Conservation (phyloP, 2,329 filamentous ascomycete species). For the Cladosporium halotolerans region DNA sequence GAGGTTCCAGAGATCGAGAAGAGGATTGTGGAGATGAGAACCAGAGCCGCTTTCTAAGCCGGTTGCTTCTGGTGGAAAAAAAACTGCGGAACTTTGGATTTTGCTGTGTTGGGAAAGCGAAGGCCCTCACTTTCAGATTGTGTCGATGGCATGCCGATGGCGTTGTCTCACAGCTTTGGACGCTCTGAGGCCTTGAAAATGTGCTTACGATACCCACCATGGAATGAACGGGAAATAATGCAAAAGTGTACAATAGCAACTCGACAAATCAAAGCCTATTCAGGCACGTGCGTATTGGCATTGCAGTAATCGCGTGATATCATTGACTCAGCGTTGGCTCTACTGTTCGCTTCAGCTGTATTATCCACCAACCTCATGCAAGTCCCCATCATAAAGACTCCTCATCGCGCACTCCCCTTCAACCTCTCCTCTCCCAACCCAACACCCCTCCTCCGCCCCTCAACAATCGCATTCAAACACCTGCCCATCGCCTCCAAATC, state of each 20-base stretch:
- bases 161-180: too few species aligned
- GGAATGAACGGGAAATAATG: neutral
- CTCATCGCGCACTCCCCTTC: neutral
- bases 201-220: slow-evolving; percentile 5
- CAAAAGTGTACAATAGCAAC: neutral
- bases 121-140: too few species aligned
- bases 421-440: slow-evolving; percentile 47
- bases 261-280: too few species aligned
- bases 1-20: slow-evolving; percentile 90
- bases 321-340: too few species aligned
- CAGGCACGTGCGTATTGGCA: too few species aligned
- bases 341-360: neutral
- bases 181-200: neutral
- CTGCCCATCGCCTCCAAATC: slow-evolving; percentile 75
- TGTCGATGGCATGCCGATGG: too few species aligned
- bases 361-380: too few species aligned
- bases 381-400: neutral
- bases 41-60: slow-evolving; percentile 31
- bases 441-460: slow-evolving; percentile 65
- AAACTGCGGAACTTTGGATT: too few species aligned
- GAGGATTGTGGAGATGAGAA: slow-evolving; percentile 58
- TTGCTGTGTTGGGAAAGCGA: too few species aligned
- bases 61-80: neutral
- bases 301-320: too few species aligned
- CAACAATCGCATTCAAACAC: slow-evolving; percentile 62